A percentile compares a stretch with the other conserved stretches of the same genome.
Evolutionary conservation across 202 grass and related monocot species (phyloP).

Genomic region (Setaria italica): DNA sequence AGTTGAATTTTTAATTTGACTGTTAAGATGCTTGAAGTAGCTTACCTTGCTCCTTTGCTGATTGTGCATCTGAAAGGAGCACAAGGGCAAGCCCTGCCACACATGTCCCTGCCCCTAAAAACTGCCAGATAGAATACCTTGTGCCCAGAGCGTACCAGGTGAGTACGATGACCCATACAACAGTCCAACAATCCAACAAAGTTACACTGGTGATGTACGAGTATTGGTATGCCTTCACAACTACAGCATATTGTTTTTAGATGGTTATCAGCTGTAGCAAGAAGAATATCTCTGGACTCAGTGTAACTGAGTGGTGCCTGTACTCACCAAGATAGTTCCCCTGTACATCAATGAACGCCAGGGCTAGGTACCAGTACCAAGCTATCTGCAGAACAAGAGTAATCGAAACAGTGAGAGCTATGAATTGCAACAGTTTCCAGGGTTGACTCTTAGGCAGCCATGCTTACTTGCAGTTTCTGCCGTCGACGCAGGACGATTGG

Average conservation of each 20-base stretch:
- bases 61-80: slow-evolving; percentile 71
- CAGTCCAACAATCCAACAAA: slow-evolving; percentile 83
- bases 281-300: not conserved
- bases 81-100: slow-evolving; percentile 79
- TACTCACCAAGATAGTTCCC: slow-evolving; percentile 79
- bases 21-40: slow-evolving; percentile 9
- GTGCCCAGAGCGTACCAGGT: slow-evolving; percentile 84
- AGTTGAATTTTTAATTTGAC: slow-evolving; percentile 24
- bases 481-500: slow-evolving; percentile 60
- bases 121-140: slow-evolving; percentile 72
- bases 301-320: slow-evolving; percentile 1
- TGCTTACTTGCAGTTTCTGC: slow-evolving; percentile 60
- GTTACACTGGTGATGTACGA: slow-evolving; percentile 91
- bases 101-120: slow-evolving; percentile 65
- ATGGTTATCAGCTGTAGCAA: slow-evolving; percentile 26
- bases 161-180: slow-evolving; percentile 85
- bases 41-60: slow-evolving; percentile 51
- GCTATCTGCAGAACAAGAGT: slow-evolving; percentile 63
- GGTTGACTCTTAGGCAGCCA: slow-evolving; percentile 6
- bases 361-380: slow-evolving; percentile 85
- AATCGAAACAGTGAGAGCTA: slow-evolving; percentile 19
- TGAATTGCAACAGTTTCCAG: slow-evolving; percentile 15
- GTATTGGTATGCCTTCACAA: slow-evolving; percentile 88
- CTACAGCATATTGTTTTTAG: slow-evolving; percentile 39
- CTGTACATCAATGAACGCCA: slow-evolving; percentile 81